Percentiles rank a stretch among this genome's conserved stretches.
These are phyloP conservation scores for Actinomucor elegans DNA, from an alignment of 371 early-diverging fungal species.

Conservation along the genomic window DNA sequence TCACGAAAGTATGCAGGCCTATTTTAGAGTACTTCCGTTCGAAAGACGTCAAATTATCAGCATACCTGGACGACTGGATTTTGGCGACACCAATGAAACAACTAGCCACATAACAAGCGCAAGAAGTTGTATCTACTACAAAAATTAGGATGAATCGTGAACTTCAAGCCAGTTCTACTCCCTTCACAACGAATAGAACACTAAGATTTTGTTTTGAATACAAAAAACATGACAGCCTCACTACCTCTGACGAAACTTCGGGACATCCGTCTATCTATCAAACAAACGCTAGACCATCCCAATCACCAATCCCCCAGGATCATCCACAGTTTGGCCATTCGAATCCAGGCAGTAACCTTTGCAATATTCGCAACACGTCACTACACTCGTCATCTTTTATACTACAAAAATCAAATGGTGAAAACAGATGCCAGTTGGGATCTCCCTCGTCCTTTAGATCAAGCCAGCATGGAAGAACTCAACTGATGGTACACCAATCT, in stretches of 20 bases:
- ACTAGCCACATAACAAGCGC: background rate
- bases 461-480: constrained; percentile 10
- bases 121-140: background rate
- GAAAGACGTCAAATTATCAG: background rate
- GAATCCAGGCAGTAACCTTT: constrained; percentile 16
- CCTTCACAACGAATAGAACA: constrained; percentile 16
- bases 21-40: constrained; percentile 28
- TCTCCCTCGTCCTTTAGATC: background rate
- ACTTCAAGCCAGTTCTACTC: constrained; percentile 4
- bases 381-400: constrained; percentile 11
- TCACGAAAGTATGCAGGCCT: constrained; percentile 36
- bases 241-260: constrained; percentile 13
- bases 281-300: constrained; percentile 5
- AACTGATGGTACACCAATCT: constrained; percentile 7
- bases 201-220: constrained; percentile 11
- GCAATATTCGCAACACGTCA: constrained; percentile 11
- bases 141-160: constrained; percentile 11
- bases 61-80: constrained; percentile 10
- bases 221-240: background rate
- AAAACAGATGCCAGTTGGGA: background rate
- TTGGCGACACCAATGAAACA: constrained; percentile 1
- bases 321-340: constrained; percentile 23
- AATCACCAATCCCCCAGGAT: constrained; percentile 3
- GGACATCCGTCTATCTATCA: constrained; percentile 23
- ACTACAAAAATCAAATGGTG: no score